Base-by-base conservation (phyloP, 768 basidiomycete genomes). In the Rhodotorula babjevae region DNA sequence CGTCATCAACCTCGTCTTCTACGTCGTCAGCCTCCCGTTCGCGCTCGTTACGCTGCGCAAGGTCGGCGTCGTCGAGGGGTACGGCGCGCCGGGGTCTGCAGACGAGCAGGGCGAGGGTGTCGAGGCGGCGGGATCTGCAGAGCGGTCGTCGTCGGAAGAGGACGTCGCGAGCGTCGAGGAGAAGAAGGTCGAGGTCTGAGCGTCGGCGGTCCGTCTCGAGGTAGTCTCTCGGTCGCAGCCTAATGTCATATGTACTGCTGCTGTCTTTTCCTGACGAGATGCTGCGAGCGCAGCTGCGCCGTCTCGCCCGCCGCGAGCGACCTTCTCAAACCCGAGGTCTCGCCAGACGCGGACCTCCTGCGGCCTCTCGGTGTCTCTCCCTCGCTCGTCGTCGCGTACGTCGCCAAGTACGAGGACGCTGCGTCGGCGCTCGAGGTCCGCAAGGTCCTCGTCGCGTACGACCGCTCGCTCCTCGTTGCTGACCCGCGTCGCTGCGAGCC, bases 381-480 rank as follows among this genome's bases (percentile, higher is more conserved):
- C n/a, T n/a, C n/a, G n/a, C n/a, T n/a, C n/a, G 83, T 98, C 76
- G 91, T 99, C 79, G 96, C 96, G 63, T 98, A 92, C 87, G 93
- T 95, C 82, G 91, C 93, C 84, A 99, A 98, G 84, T 97, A 97
- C 85, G 86, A 93, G 82, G 96, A 99, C 81, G 96, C 96, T 75
- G 93, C 88, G 83, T 93, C 91, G 79, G 93, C 95, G 36, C 87
- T 99, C 84, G 94, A 95, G 84, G 82, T 99, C 84, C 97, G 96
- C 88, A 98, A 98, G 87, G 92, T 91, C 50, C 50, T 52, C 50
- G 50, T 27, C 50, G 23, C 23, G 50, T 49, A 27, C 50, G 25
- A 52, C 53, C 53, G 53, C 16, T 55, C 53, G n/a, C 53, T 55
- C n/a, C 53, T 55, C 29, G 53, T 55, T 14, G 53, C 53, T 18